phyloP scores from a whole-genome alignment of 106 monocot species.

The Dioscorea zingiberensis region DNA sequence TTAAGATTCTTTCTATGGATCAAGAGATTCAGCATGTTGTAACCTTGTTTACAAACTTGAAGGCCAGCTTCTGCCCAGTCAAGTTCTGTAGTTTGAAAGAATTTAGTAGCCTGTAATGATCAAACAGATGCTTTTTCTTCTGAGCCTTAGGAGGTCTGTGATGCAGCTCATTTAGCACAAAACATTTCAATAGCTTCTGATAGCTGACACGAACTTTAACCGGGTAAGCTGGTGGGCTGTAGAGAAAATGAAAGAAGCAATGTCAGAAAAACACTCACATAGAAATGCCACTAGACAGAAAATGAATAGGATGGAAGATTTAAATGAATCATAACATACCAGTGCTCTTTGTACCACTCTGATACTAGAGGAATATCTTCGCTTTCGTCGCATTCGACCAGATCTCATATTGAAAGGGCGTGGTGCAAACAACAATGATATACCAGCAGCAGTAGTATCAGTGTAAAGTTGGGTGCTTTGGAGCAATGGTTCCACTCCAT shows the following conservation, averaged over 20 bases:
- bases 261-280: background rate
- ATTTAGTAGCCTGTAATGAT: slow-evolving; percentile 96
- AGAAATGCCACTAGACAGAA: too few relatives aligned
- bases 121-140: slow-evolving; percentile 96
- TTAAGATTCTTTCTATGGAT: slow-evolving; percentile 99
- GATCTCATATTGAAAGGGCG: slow-evolving; percentile 96
- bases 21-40: slow-evolving; percentile 97
- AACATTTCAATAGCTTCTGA: slow-evolving; percentile 96
- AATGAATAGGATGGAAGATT: too few relatives aligned
- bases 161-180: slow-evolving; percentile 95
- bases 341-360: slow-evolving; percentile 99
- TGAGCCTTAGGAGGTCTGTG: slow-evolving; percentile 99
- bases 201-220: slow-evolving; percentile 99
- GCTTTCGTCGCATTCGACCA: slow-evolving; percentile 81
- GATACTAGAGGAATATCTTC: slow-evolving; percentile 99
- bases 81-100: slow-evolving; percentile 95
- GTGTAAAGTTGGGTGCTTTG: slow-evolving; percentile 77
- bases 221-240: slow-evolving; percentile 96
- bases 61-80: slow-evolving; percentile 99
- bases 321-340: slow-evolving; percentile 31
- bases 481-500: slow-evolving; percentile 81
- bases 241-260: slow-evolving; percentile 15
- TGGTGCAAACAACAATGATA: slow-evolving; percentile 91
- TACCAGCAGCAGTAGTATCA: slow-evolving; percentile 94
- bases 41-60: slow-evolving; percentile 99